phyloP scores from a whole-genome alignment of 495 filamentous ascomycete species.

The Hyaloscypha hepaticicola region DNA sequence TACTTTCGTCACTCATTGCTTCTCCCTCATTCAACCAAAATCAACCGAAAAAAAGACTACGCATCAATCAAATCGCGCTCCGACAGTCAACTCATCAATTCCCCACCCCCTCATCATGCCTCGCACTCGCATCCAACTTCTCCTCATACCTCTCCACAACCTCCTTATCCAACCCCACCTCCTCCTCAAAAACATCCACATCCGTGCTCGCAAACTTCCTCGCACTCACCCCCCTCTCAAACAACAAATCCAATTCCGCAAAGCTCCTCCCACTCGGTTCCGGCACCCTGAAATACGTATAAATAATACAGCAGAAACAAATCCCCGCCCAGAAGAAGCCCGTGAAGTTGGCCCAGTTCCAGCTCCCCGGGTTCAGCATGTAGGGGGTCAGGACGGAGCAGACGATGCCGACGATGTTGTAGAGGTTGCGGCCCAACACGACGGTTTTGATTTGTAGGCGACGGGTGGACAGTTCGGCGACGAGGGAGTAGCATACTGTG shows the following conservation, averaged over 20 bases:
- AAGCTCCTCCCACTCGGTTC: slow-evolving; percentile 70
- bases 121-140: slow-evolving; percentile 19
- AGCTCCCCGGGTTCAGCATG: slow-evolving; percentile 72
- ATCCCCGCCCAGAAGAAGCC: slow-evolving; percentile 82
- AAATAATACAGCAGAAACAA: slow-evolving; percentile 71
- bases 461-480: slow-evolving; percentile 70
- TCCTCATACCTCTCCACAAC: slow-evolving; percentile 49
- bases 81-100: too few relatives aligned
- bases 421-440: slow-evolving; percentile 66
- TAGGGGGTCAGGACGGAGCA: slow-evolving; percentile 70
- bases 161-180: slow-evolving; percentile 42
- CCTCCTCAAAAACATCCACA: slow-evolving; percentile 67
- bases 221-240: slow-evolving; percentile 62
- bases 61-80: too few relatives aligned
- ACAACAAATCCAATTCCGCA: slow-evolving; percentile 72
- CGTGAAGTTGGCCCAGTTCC: slow-evolving; percentile 75
- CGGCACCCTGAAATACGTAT: slow-evolving; percentile 73
- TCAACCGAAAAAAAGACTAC: too few relatives aligned
- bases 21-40: too few relatives aligned
- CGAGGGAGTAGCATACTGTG: slow-evolving; percentile 76
- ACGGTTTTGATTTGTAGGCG: slow-evolving; percentile 78
- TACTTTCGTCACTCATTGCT: too few relatives aligned
- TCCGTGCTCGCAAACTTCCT: slow-evolving; percentile 64
- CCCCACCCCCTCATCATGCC: slow-evolving; percentile 8
- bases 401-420: slow-evolving; percentile 70